A percentile compares a stretch with the other conserved stretches of the same genome.
These are phyloP conservation scores for Aspergillus fumigatus DNA, from an alignment of 2,329 filamentous ascomycete genomes.

Conservation along the genomic window DNA sequence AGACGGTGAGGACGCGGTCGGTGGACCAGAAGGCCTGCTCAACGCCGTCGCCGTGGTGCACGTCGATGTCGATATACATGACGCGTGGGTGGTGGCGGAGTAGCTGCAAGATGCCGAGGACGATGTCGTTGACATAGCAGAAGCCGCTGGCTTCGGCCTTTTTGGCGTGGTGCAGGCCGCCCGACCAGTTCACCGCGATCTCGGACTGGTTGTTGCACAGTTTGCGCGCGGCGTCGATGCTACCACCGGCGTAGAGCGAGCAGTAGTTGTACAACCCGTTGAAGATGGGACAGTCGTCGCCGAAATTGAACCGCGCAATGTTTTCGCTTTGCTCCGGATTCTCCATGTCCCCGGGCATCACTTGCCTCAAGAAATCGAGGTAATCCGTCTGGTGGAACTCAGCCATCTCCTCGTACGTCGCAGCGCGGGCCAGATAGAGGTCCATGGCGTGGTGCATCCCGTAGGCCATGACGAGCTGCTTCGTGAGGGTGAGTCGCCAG, in stretches of 20 bases:
- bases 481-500: constrained; percentile 92
- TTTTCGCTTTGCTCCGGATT: constrained; percentile 54
- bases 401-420: constrained; percentile 81
- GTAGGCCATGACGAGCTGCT: constrained; percentile 89
- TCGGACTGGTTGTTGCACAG: constrained; percentile 82
- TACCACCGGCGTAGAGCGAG: constrained; percentile 85
- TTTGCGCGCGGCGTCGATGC: constrained; percentile 84
- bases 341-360: constrained; percentile 66
- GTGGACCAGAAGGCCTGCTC: constrained; percentile 89
- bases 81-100: constrained; percentile 78
- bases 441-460: constrained; percentile 98
- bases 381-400: constrained; percentile 87
- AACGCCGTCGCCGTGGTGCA: constrained; percentile 86
- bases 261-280: constrained; percentile 95
- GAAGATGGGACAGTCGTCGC: constrained; percentile 93
- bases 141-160: constrained; percentile 91
- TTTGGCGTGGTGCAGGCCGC: constrained; percentile 93
- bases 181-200: constrained; percentile 97
- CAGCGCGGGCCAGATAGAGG: constrained; percentile 77
- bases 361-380: constrained; percentile 76
- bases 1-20: constrained; percentile 85
- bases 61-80: constrained; percentile 91
- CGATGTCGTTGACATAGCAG: constrained; percentile 99
- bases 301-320: constrained; percentile 72
- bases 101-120: constrained; percentile 85